These are phyloP conservation scores for Ogataea allantospora DNA, from an alignment of 805 yeast genomes.

Conservation along the genomic window DNA sequence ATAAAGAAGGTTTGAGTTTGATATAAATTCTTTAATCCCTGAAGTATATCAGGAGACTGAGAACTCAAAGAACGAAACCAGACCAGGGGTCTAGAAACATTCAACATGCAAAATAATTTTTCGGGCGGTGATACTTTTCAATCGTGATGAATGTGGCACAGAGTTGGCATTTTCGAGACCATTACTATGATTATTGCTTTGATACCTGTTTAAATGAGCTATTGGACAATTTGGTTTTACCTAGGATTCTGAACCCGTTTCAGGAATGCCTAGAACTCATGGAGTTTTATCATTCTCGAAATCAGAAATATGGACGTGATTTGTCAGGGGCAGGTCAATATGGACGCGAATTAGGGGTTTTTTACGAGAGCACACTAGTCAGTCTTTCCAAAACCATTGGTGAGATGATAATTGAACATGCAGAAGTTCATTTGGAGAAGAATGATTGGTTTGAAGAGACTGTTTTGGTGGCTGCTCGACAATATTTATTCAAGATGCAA, in stretches of 20 bases:
- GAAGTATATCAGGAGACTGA: neutral
- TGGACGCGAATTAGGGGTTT: neutral
- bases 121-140: slow-evolving; percentile 4
- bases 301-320: slow-evolving; percentile 1
- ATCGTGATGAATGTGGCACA: slow-evolving; percentile 20
- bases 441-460: slow-evolving; percentile 2
- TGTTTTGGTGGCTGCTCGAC: slow-evolving; percentile 17
- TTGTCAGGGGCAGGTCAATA: neutral
- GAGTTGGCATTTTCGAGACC: slow-evolving; percentile 17
- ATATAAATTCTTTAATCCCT: neutral
- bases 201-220: slow-evolving; percentile 13
- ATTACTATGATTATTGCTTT: slow-evolving; percentile 12
- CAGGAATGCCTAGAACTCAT: slow-evolving; percentile 14
- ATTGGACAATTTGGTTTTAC: slow-evolving; percentile 11
- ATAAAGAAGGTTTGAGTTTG: neutral
- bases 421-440: slow-evolving; percentile 7
- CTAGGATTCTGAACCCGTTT: slow-evolving; percentile 10
- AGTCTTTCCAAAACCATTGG: slow-evolving; percentile 12
- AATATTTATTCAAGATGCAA: slow-evolving; percentile 12
- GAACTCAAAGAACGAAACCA: neutral
- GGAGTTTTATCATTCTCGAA: slow-evolving; percentile 11
- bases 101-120: slow-evolving; percentile 1
- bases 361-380: slow-evolving; percentile 8
- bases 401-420: slow-evolving; percentile 15
- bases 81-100: neutral